Conservation (phyloP, 805 yeast species). For the Metschnikowia reukaufii region DNA sequence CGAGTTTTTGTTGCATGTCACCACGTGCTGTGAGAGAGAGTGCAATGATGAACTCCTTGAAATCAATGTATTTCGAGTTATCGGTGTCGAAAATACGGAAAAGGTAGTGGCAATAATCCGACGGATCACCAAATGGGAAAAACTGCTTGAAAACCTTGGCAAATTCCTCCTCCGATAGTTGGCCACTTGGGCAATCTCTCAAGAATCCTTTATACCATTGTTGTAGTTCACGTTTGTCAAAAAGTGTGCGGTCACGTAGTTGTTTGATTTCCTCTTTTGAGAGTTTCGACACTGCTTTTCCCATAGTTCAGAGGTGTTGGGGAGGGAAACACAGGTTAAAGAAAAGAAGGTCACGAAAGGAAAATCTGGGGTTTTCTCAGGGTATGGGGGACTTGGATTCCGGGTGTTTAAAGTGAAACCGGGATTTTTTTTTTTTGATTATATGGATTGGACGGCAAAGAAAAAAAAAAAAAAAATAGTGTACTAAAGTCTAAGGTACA, state of each 20-base stretch:
- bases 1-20: slow-evolving; percentile 74
- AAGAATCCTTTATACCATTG: slow-evolving; percentile 98
- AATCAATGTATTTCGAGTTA: slow-evolving; percentile 77
- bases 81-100: slow-evolving; percentile 88
- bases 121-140: slow-evolving; percentile 97
- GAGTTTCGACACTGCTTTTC: slow-evolving; percentile 89
- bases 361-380: no score
- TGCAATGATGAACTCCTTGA: slow-evolving; percentile 88
- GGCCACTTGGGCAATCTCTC: slow-evolving; percentile 92
- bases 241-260: slow-evolving; percentile 81
- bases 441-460: no score
- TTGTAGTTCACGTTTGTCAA: slow-evolving; percentile 90
- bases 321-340: background rate
- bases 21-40: slow-evolving; percentile 87
- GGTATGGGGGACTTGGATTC: no score
- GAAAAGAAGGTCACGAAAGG: background rate
- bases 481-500: no score
- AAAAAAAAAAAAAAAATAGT: no score
- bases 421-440: no score
- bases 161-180: slow-evolving; percentile 81
- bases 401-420: no score
- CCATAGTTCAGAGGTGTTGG: slow-evolving; percentile 53
- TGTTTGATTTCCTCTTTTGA: slow-evolving; percentile 86
- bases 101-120: slow-evolving; percentile 83
- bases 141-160: slow-evolving; percentile 91